A percentile compares a stretch with the other conserved stretches of the same genome.
Evolutionary conservation across 805 yeast genomes (phyloP).

Genomic region (Saturnispora hagleri): DNA sequence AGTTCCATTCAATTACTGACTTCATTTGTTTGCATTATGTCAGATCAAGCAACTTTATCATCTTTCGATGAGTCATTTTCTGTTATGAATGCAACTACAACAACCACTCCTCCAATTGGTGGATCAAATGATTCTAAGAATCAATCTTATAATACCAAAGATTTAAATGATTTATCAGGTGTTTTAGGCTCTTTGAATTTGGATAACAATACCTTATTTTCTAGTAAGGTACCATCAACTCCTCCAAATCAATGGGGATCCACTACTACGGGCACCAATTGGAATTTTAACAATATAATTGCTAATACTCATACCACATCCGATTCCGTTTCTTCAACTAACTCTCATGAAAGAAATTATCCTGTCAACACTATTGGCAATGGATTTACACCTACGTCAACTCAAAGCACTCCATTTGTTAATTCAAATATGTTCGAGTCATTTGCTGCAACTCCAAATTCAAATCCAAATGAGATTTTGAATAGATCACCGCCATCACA

Average conservation of each 20-base stretch:
- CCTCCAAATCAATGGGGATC: slow-evolving; percentile 20
- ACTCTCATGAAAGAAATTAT: slow-evolving; percentile 6
- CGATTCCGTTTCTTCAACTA: slow-evolving; percentile 9
- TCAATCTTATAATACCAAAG: slow-evolving; percentile 13
- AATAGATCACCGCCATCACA: slow-evolving; percentile 7
- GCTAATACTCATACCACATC: slow-evolving; percentile 12
- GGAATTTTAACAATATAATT: slow-evolving; percentile 12
- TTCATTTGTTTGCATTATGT: slow-evolving; percentile 16
- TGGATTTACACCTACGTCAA: not conserved
- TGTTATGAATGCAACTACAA: slow-evolving; percentile 18
- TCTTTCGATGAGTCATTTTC: slow-evolving; percentile 24
- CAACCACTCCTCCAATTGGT: slow-evolving; percentile 27
- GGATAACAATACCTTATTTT: slow-evolving; percentile 22
- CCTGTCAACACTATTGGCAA: not conserved
- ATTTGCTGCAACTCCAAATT: not conserved
- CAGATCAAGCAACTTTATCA: slow-evolving; percentile 29
- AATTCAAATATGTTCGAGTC: slow-evolving; percentile 3
- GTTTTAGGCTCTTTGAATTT: slow-evolving; percentile 39
- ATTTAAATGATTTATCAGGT: slow-evolving; percentile 35
- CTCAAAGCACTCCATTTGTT: slow-evolving; percentile 5
- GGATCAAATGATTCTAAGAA: slow-evolving; percentile 15
- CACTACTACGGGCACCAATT: slow-evolving; percentile 10
- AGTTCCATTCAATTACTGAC: not conserved
- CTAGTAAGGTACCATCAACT: slow-evolving; percentile 20
- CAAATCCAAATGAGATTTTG: slow-evolving; percentile 3